Percentiles rank a stretch among this genome's conserved stretches.
These are phyloP conservation scores for Ascocoryne sarcoides DNA, from an alignment of 2,329 filamentous ascomycete species.

Conservation along the genomic window DNA sequence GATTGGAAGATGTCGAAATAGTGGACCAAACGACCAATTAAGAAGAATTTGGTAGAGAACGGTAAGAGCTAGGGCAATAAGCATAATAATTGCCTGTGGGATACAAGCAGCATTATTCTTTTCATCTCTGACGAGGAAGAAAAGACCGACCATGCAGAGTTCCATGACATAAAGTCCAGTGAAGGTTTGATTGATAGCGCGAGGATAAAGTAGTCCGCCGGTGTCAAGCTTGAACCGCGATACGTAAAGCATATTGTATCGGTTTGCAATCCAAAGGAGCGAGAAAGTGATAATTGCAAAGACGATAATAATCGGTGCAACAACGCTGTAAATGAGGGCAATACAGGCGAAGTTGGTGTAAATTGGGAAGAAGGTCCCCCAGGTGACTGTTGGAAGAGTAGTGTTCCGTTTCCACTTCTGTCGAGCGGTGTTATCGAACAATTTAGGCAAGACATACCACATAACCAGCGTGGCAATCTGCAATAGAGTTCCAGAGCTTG, in stretches of 20 bases:
- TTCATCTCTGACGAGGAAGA: slow-evolving; percentile 65
- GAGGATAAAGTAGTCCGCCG: slow-evolving; percentile 82
- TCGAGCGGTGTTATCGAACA: slow-evolving; percentile 72
- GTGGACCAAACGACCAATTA: slow-evolving; percentile 73
- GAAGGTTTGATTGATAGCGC: slow-evolving; percentile 91
- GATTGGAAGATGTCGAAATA: slow-evolving; percentile 84
- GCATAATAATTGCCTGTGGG: slow-evolving; percentile 77
- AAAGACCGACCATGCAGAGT: slow-evolving; percentile 78
- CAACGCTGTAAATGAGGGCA: slow-evolving; percentile 76
- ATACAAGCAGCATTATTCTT: slow-evolving; percentile 49
- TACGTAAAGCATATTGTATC: slow-evolving; percentile 96
- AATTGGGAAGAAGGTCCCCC: slow-evolving; percentile 91
- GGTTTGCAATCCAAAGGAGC: slow-evolving; percentile 86
- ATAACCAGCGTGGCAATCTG: slow-evolving; percentile 71
- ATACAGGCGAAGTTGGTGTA: slow-evolving; percentile 97
- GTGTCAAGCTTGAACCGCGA: slow-evolving; percentile 85
- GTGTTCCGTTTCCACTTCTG: slow-evolving; percentile 85
- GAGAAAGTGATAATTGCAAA: slow-evolving; percentile 91
- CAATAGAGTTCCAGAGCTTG: slow-evolving; percentile 79
- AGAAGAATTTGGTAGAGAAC: slow-evolving; percentile 69
- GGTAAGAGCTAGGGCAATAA: slow-evolving; percentile 64
- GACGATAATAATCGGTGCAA: slow-evolving; percentile 81
- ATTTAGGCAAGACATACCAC: slow-evolving; percentile 73
- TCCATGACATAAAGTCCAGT: slow-evolving; percentile 95
- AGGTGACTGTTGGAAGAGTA: slow-evolving; percentile 65